phyloP scores from a whole-genome alignment of 1,284 basidiomycete genomes.

The Wolfiporia cocos region DNA sequence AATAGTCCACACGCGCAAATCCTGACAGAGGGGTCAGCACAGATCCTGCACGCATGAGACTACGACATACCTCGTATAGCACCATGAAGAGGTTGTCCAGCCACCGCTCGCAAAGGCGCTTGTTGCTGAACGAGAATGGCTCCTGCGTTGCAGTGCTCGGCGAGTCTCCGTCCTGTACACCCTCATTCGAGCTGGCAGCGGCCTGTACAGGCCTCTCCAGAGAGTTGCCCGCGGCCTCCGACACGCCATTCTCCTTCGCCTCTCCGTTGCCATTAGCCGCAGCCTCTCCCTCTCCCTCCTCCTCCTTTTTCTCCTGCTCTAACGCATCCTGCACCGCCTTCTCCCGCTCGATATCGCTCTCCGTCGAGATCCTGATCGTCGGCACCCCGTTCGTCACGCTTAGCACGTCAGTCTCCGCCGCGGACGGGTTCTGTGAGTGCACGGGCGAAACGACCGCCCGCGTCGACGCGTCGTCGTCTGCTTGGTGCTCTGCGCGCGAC shows the following conservation, averaged over 20 bases:
- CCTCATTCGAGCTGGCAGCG: slow-evolving; percentile 35
- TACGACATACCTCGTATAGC: slow-evolving; percentile 75
- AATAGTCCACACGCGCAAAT: slow-evolving; percentile 98
- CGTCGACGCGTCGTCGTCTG: slow-evolving; percentile 75
- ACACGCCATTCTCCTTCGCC: slow-evolving; percentile 20
- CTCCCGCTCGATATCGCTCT: slow-evolving; percentile 57
- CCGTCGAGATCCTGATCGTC: slow-evolving; percentile 85
- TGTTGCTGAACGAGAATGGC: slow-evolving; percentile 91
- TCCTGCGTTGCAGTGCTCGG: slow-evolving; percentile 37
- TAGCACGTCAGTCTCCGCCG: slow-evolving; percentile 13
- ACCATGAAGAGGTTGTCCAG: slow-evolving; percentile 99
- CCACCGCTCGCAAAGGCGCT: slow-evolving; percentile 96
- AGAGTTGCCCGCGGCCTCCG: slow-evolving; percentile 20
- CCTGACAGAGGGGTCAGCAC: slow-evolving; percentile 40
- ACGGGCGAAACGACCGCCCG: slow-evolving; percentile 40
- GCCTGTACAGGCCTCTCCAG: slow-evolving; percentile 63
- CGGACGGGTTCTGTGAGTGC: slow-evolving; percentile 14
- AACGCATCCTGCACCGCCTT: slow-evolving; percentile 24
- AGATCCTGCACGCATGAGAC: background rate
- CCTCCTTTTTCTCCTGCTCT: slow-evolving; percentile 13
- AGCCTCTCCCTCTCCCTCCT: slow-evolving; percentile 27
- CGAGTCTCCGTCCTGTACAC: slow-evolving; percentile 35
- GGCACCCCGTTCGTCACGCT: slow-evolving; percentile 50
- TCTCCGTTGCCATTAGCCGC: slow-evolving; percentile 25
- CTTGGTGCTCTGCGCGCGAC: slow-evolving; percentile 24